Evolutionary conservation across 768 basidiomycete genomes (phyloP).

Genomic region (Trametes villosa): DNA sequence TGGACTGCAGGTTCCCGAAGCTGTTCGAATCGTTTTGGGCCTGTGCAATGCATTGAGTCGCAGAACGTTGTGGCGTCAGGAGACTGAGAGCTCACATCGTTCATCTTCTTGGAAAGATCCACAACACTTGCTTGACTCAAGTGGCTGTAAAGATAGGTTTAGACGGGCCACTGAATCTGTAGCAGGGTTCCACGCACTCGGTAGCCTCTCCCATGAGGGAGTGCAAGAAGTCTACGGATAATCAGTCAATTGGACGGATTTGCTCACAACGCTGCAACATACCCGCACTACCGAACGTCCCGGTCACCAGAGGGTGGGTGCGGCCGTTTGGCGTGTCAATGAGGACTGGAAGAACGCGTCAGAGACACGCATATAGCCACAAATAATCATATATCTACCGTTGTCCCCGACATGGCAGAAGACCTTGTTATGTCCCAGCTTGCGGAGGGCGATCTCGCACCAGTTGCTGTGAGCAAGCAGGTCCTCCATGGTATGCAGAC

Average conservation of each 20-base stretch:
- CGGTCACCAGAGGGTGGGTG: constrained; percentile 68
- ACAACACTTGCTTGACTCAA: constrained; percentile 65
- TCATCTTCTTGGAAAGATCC: constrained; percentile 57
- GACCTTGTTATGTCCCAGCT: constrained; percentile 69
- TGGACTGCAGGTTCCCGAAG: constrained; percentile 42
- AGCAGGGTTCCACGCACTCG: too few relatives aligned
- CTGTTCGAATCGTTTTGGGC: constrained; percentile 39
- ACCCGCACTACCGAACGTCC: constrained; percentile 56
- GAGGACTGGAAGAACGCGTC: constrained; percentile 20
- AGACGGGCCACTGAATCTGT: too few relatives aligned
- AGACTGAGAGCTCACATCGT: constrained; percentile 34
- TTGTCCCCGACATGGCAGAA: constrained; percentile 82
- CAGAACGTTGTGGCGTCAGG: neutral
- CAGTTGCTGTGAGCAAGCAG: constrained; percentile 80
- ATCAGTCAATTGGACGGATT: neutral
- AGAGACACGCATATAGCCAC: neutral
- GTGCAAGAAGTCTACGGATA: constrained; percentile 65
- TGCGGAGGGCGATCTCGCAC: constrained; percentile 74
- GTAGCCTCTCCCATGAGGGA: constrained; percentile 68
- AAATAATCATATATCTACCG: constrained; percentile 33
- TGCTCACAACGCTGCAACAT: neutral
- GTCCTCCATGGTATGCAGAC: constrained; percentile 73
- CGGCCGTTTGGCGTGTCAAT: constrained; percentile 58
- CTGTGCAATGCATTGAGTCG: constrained; percentile 6
- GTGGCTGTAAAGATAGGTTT: constrained; percentile 41